phyloP scores from a whole-genome alignment of 768 basidiomycete genomes.

The Termitomyces sp. region DNA sequence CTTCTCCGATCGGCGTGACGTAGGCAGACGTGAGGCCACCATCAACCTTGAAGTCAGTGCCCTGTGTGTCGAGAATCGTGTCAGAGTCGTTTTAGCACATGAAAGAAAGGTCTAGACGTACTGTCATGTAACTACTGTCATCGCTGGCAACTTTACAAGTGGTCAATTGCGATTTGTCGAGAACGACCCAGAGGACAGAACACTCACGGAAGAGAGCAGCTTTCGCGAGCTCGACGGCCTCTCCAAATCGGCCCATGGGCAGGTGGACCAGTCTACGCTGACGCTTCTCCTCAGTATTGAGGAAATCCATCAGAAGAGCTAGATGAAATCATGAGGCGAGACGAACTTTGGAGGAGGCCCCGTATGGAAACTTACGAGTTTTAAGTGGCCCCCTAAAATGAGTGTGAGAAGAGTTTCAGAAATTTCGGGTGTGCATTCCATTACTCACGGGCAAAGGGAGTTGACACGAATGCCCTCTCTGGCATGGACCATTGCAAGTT shows the following conservation, averaged over 20 bases:
- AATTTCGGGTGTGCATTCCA: background rate
- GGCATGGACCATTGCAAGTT: constrained; percentile 97
- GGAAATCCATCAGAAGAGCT: constrained; percentile 98
- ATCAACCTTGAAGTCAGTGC: constrained; percentile 93
- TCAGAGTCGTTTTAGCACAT: background rate
- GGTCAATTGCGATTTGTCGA: background rate
- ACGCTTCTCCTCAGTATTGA: constrained; percentile 93
- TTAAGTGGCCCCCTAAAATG: constrained; percentile 79
- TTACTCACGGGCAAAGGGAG: constrained; percentile 87
- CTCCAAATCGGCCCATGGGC: constrained; percentile 96
- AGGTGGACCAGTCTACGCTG: constrained; percentile 86
- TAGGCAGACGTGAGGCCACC: constrained; percentile 92
- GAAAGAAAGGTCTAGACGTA: constrained; percentile 29
- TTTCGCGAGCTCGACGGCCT: constrained; percentile 92
- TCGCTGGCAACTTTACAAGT: constrained; percentile 71
- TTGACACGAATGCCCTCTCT: constrained; percentile 96
- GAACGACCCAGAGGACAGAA: background rate
- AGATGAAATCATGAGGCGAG: constrained; percentile 12
- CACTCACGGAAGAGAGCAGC: constrained; percentile 88
- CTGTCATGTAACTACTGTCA: constrained; percentile 95
- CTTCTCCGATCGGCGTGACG: constrained; percentile 84
- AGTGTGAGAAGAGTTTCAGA: constrained; percentile 6
- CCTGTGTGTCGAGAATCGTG: constrained; percentile 35
- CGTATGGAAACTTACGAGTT: constrained; percentile 59
- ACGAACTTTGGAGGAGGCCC: background rate